These are phyloP conservation scores for Zygnema cylindricum DNA, from an alignment of 139 green algal genomes.

Conservation along the genomic window DNA sequence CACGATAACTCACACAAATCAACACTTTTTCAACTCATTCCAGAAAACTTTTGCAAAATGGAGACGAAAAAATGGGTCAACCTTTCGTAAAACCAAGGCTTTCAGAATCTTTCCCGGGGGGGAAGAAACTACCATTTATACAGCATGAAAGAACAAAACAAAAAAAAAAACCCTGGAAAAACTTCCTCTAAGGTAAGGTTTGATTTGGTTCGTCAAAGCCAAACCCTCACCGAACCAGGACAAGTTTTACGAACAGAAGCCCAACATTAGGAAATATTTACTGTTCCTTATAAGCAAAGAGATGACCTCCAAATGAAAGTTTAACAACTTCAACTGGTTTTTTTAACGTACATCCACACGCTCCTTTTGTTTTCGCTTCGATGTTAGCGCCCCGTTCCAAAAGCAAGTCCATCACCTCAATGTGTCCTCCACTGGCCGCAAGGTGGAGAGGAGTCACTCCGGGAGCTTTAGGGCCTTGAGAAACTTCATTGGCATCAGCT, in stretches of 20 bases:
- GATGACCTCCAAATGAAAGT: too few relatives aligned
- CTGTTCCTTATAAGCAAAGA: neutral
- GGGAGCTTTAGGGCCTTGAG: slow-evolving; percentile 23
- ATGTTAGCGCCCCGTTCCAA: slow-evolving; percentile 45
- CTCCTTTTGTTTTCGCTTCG: slow-evolving; percentile 32
- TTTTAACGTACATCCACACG: slow-evolving; percentile 30
- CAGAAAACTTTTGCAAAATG: neutral
- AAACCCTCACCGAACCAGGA: too few relatives aligned
- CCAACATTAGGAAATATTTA: neutral
- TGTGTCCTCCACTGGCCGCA: slow-evolving; percentile 34
- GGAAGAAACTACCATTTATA: too few relatives aligned
- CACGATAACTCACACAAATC: neutral
- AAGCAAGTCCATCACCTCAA: slow-evolving; percentile 43
- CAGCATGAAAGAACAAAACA: too few relatives aligned
- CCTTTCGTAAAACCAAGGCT: too few relatives aligned
- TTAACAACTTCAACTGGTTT: too few relatives aligned
- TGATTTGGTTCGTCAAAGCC: too few relatives aligned
- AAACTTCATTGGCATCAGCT: slow-evolving; percentile 18
- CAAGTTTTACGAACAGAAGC: too few relatives aligned
- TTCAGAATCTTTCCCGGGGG: too few relatives aligned
- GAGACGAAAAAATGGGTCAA: neutral
- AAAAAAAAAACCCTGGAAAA: too few relatives aligned
- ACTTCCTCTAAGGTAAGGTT: too few relatives aligned
- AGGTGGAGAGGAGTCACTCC: slow-evolving; percentile 41
- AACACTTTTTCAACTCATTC: slow-evolving; percentile 1